phyloP scores from a whole-genome alignment of 2,329 filamentous ascomycete species.

The Chaetomiaceae sp. region DNA sequence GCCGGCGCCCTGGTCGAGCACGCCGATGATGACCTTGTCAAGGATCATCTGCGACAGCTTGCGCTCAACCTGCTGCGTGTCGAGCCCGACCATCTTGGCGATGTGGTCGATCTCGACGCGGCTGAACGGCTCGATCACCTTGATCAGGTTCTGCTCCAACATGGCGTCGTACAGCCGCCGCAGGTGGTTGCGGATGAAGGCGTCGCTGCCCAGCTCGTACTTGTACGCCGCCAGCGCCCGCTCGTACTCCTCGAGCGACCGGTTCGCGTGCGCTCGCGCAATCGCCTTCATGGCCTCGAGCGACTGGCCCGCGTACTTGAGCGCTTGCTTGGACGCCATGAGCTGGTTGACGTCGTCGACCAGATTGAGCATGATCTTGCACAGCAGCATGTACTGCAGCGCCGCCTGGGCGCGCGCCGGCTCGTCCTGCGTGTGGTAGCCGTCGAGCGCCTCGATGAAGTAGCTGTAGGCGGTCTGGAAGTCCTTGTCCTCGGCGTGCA shows the following conservation, averaged over 20 bases:
- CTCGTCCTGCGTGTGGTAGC: conserved; percentile 91
- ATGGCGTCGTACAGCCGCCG: conserved; percentile 95
- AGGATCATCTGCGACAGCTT: conserved; percentile 99
- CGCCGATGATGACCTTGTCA: conserved; percentile 97
- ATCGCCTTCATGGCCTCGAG: conserved; percentile 99
- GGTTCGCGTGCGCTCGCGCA: conserved; percentile 88
- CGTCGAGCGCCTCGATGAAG: conserved; percentile 98
- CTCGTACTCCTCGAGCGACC: conserved; percentile 95
- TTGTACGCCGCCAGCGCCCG: conserved; percentile 83
- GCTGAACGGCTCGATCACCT: conserved; percentile 98
- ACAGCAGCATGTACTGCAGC: conserved; percentile 97
- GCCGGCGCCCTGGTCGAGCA: conserved; percentile 93
- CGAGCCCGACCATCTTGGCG: conserved; percentile 93
- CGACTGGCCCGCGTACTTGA: conserved; percentile 92
- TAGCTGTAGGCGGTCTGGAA: conserved; percentile 99
- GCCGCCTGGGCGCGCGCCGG: conserved; percentile 86
- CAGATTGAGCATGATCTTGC: conserved; percentile 99
- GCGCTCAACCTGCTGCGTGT: conserved; percentile 93
- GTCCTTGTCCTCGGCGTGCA: conserved; percentile 97
- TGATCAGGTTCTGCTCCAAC: conserved; percentile 98
- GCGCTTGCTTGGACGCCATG: conserved; percentile 91
- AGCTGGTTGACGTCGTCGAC: conserved; percentile 93
- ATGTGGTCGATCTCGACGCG: conserved; percentile 95
- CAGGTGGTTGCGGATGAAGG: conserved; percentile 95
- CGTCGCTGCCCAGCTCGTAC: conserved; percentile 87